These are phyloP conservation scores for Urtica urens DNA, from an alignment of 306 rosid species.

Conservation along the genomic window DNA sequence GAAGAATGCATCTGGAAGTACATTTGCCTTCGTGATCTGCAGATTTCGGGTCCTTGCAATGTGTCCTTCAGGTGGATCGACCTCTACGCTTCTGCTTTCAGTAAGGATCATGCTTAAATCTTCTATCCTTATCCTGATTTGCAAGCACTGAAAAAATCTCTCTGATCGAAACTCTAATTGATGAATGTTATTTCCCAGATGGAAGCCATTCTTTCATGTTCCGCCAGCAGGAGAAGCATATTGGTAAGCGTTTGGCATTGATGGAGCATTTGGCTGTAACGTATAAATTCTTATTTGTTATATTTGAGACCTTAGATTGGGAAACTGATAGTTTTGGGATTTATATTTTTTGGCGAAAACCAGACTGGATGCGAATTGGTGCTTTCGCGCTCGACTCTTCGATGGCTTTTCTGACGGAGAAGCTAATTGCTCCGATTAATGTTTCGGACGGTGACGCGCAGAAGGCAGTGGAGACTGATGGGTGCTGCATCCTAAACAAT, in stretches of 20 bases:
- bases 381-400: slow-evolving; percentile 75
- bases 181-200: slow-evolving; percentile 36
- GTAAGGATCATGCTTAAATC: no score
- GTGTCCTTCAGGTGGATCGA: slow-evolving; percentile 59
- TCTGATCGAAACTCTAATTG: slow-evolving; percentile 8
- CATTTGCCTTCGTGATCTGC: slow-evolving; percentile 75
- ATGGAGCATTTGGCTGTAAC: no score
- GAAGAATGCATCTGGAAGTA: slow-evolving; percentile 74
- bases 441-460: slow-evolving; percentile 27
- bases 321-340: slow-evolving; percentile 9
- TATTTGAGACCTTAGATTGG: not conserved
- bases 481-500: slow-evolving; percentile 58
- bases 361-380: slow-evolving; percentile 97
- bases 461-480: slow-evolving; percentile 42
- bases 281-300: slow-evolving; percentile 3
- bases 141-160: not conserved
- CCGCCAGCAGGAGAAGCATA: slow-evolving; percentile 79
- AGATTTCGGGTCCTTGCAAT: slow-evolving; percentile 50
- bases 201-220: slow-evolving; percentile 82
- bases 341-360: slow-evolving; percentile 2
- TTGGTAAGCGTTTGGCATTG: slow-evolving; percentile 40
- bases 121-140: no score
- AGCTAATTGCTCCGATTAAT: slow-evolving; percentile 30
- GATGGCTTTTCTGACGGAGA: slow-evolving; percentile 55
- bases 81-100: slow-evolving; percentile 65